These are phyloP conservation scores for Hansenula lynferdii DNA, from an alignment of 1,139 yeast genomes.

Conservation along the genomic window DNA sequence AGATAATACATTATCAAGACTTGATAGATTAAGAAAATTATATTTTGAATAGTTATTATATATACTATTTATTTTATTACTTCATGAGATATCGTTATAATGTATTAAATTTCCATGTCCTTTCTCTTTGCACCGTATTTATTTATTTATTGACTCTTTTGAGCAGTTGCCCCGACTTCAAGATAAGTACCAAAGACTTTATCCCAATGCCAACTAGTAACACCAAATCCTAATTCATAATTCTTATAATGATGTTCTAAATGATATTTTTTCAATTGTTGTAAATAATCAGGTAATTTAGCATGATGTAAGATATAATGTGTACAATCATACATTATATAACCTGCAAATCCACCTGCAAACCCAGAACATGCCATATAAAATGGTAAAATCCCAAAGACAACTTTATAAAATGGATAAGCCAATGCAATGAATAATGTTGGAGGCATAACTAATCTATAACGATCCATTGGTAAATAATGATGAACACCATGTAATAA, in stretches of 20 bases:
- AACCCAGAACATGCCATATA: conserved; percentile 65
- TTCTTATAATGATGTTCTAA: conserved; percentile 97
- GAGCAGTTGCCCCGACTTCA: conserved; percentile 24
- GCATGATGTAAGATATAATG: conserved; percentile 91
- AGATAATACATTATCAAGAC: conserved; percentile 8
- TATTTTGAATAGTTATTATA: conserved; percentile 6
- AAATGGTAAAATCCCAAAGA: conserved; percentile 53
- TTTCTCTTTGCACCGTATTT: background rate
- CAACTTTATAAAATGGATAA: conserved; percentile 56
- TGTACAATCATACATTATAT: conserved; percentile 83
- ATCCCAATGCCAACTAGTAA: conserved; percentile 93
- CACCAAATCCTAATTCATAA: conserved; percentile 95
- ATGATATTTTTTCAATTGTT: conserved; percentile 81
- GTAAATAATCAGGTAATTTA: conserved; percentile 68
- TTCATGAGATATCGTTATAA: background rate
- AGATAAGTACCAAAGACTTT: conserved; percentile 73
- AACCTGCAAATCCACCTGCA: conserved; percentile 95
- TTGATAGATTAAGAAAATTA: conserved; percentile 12
- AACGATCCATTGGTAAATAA: conserved; percentile 93
- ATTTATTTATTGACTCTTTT: conserved; percentile 6
- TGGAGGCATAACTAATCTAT: conserved; percentile 96
- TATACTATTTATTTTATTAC: too few species aligned
- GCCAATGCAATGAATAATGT: conserved; percentile 59
- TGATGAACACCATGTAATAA: conserved; percentile 95
- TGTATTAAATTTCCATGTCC: background rate